A percentile compares a stretch with the other conserved stretches of the same genome.
Conservation (phyloP, 768 basidiomycete species). For the Pisolithus sp. region DNA sequence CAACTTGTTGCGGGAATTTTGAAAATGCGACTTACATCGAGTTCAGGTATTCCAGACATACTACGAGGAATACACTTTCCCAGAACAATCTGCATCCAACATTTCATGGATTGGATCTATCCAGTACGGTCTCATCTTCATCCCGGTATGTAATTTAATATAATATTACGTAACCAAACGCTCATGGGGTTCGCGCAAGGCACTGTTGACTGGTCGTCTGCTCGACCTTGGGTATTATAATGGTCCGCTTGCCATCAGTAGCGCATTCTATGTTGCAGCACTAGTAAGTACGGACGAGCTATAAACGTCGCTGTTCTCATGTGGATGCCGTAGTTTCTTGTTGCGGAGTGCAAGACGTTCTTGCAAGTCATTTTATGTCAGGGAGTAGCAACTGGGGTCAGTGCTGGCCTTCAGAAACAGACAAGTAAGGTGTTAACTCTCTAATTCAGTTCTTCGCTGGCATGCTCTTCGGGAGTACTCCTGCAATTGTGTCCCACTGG, state of each 20-base stretch:
- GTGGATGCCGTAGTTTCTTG: slow-evolving; percentile 10
- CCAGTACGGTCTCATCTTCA: slow-evolving; percentile 11
- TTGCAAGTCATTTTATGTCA: slow-evolving; percentile 25
- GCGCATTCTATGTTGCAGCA: not conserved
- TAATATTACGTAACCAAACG: slow-evolving; percentile 27
- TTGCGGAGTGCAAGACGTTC: slow-evolving; percentile 22
- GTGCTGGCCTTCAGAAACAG: not conserved
- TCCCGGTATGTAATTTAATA: not conserved
- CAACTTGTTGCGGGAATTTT: not conserved
- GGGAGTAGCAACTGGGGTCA: slow-evolving; percentile 20
- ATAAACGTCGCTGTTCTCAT: slow-evolving; percentile 4
- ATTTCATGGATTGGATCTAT: slow-evolving; percentile 24
- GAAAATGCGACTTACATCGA: not conserved
- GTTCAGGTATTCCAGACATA: slow-evolving; percentile 16
- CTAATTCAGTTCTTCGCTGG: slow-evolving; percentile 15
- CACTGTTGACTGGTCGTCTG: slow-evolving; percentile 6
- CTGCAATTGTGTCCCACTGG: slow-evolving; percentile 21
- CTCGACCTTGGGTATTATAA: slow-evolving; percentile 9
- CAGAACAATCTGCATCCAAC: slow-evolving; percentile 12
- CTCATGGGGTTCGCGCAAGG: not conserved
- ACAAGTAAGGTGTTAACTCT: not conserved
- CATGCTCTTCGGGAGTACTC: slow-evolving; percentile 17
- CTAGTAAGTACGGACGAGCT: slow-evolving; percentile 26
- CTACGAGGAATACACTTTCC: slow-evolving; percentile 16
- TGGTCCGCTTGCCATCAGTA: slow-evolving; percentile 4